phyloP scores from a whole-genome alignment of 1,284 basidiomycete genomes.

The Vanrija sp. region DNA sequence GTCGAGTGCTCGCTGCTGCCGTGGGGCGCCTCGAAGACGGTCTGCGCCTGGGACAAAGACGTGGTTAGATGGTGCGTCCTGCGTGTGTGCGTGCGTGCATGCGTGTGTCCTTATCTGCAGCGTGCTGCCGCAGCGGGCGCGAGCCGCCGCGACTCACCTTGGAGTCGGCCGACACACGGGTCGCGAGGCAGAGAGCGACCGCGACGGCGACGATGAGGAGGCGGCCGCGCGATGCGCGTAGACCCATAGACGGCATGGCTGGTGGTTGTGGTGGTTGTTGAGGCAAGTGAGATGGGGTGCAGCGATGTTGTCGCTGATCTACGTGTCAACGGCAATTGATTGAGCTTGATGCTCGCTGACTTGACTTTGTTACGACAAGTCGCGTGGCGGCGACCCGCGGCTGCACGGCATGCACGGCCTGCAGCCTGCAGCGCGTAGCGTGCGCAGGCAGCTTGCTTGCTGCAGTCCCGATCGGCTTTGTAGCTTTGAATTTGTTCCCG shows the following conservation, averaged over 20 bases:
- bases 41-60: not conserved
- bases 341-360: not conserved
- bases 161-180: slow-evolving; percentile 5
- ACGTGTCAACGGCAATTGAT: not conserved
- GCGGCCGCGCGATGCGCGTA: not conserved
- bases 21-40: not conserved
- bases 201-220: not conserved
- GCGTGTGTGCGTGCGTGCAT: too few species aligned
- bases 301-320: not conserved
- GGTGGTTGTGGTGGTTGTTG: not conserved
- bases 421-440: too few species aligned
- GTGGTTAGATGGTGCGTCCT: not conserved
- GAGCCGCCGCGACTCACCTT: not conserved
- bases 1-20: slow-evolving; percentile 14
- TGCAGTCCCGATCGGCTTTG: too few species aligned
- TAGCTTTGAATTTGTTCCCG: too few species aligned
- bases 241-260: not conserved
- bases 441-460: too few species aligned
- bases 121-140: not conserved
- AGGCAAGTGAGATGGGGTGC: not conserved
- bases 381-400: too few species aligned
- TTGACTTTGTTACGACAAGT: not conserved
- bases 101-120: too few species aligned
- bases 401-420: too few species aligned
- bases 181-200: slow-evolving; percentile 10